Conservation (phyloP, 2,329 filamentous ascomycete genomes). For the Teratosphaeriaceae sp. region DNA sequence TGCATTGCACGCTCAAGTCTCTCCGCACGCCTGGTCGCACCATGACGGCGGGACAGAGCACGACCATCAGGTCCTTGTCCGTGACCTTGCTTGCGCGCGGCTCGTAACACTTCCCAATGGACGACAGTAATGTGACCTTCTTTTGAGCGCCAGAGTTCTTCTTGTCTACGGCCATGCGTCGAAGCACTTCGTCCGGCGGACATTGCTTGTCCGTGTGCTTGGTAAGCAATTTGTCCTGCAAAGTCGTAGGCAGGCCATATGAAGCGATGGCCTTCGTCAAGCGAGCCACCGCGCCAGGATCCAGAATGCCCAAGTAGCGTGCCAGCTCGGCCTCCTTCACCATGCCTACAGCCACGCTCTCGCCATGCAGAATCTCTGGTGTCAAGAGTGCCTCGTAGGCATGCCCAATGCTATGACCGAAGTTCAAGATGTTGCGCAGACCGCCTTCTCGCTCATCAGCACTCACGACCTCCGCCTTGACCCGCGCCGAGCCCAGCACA, state of each 20-base stretch:
- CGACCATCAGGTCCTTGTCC: constrained; percentile 73
- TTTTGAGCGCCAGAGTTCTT: constrained; percentile 96
- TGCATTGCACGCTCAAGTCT: constrained; percentile 64
- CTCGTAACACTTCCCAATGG: constrained; percentile 83
- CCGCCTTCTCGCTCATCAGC: constrained; percentile 92
- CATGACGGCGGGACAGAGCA: constrained; percentile 71
- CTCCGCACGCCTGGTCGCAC: constrained; percentile 66
- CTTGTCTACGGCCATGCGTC: constrained; percentile 97
- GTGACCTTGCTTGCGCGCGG: constrained; percentile 82
- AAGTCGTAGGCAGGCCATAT: constrained; percentile 80
- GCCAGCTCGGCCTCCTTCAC: constrained; percentile 94
- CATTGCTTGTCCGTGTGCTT: constrained; percentile 83
- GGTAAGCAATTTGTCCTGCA: constrained; percentile 75
- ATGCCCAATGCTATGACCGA: constrained; percentile 96
- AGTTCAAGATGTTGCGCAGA: constrained; percentile 89
- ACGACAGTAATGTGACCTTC: constrained; percentile 87
- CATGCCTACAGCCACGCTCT: constrained; percentile 96
- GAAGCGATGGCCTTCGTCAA: constrained; percentile 90
- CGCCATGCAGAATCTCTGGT: constrained; percentile 90
- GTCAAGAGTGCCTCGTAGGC: constrained; percentile 93
- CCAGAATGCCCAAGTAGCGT: constrained; percentile 77
- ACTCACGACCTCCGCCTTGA: constrained; percentile 92
- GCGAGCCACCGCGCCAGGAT: constrained; percentile 80
- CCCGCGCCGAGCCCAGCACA: constrained; percentile 81
- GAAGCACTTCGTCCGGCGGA: constrained; percentile 74